phyloP scores from a whole-genome alignment of 192 early-diverging fungal genomes.

The Haplosporangium gracile region DNA sequence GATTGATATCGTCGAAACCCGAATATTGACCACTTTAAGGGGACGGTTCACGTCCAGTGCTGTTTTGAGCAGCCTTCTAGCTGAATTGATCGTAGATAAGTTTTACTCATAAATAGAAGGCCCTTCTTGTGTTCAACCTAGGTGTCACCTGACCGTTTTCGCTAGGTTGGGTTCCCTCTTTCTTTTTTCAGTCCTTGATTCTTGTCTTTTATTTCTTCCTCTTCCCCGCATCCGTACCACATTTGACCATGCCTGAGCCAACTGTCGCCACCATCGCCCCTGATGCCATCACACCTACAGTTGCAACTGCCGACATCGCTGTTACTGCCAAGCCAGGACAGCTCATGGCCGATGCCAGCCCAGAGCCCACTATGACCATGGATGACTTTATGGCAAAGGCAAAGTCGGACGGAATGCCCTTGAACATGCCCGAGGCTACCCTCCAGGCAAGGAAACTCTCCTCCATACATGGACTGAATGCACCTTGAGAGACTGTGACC shows the following conservation, averaged over 20 bases:
- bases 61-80: too few relatives aligned
- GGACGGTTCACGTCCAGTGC: too few relatives aligned
- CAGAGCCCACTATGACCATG: slow-evolving; percentile 17
- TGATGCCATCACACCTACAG: neutral
- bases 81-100: too few relatives aligned
- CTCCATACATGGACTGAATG: neutral
- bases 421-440: slow-evolving; percentile 30
- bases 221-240: neutral
- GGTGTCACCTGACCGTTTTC: neutral
- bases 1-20: too few relatives aligned
- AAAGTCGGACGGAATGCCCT: slow-evolving; percentile 14
- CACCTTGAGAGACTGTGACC: too few relatives aligned
- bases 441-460: slow-evolving; percentile 25
- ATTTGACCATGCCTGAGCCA: slow-evolving; percentile 27
- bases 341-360: slow-evolving; percentile 32
- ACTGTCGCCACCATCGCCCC: neutral
- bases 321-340: slow-evolving; percentile 7
- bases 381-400: slow-evolving; percentile 39
- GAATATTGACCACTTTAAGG: too few relatives aligned
- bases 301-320: neutral
- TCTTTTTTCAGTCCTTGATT: neutral
- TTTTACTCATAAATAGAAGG: too few relatives aligned
- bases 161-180: neutral
- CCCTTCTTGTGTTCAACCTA: neutral
- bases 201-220: neutral